Percentiles rank a stretch among this genome's conserved stretches.
Conservation (phyloP, 2,329 filamentous ascomycete species). For the Pseudogymnoascus sp. region DNA sequence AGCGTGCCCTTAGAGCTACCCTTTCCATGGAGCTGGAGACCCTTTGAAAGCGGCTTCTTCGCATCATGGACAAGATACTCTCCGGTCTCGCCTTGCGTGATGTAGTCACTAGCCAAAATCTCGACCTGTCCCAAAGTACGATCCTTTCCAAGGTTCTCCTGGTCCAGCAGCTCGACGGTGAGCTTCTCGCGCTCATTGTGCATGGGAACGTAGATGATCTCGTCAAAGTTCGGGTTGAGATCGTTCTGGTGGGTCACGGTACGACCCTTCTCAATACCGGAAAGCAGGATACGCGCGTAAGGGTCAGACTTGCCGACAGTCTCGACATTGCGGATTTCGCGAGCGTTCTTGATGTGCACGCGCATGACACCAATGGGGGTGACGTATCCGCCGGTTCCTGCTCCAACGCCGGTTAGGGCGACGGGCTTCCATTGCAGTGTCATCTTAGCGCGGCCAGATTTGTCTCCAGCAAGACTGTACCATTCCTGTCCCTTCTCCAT, state of each 20-base stretch:
- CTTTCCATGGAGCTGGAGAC: conserved; percentile 67
- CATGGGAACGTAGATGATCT: conserved; percentile 88
- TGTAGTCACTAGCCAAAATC: conserved; percentile 68
- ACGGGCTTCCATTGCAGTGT: conserved; percentile 94
- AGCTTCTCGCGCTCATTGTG: conserved; percentile 79
- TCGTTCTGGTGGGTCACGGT: conserved; percentile 97
- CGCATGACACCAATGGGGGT: conserved; percentile 93
- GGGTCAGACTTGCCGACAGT: conserved; percentile 95
- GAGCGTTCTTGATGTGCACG: conserved; percentile 79
- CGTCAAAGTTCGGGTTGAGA: conserved; percentile 90
- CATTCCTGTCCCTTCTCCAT: conserved; percentile 92
- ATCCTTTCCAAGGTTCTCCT: conserved; percentile 87
- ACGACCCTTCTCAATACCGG: conserved; percentile 80
- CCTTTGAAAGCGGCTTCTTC: conserved; percentile 60
- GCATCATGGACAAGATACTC: conserved; percentile 73
- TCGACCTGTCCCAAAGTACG: conserved; percentile 79
- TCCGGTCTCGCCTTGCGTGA: conserved; percentile 68
- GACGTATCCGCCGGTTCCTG: conserved; percentile 79
- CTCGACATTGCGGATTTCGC: conserved; percentile 82
- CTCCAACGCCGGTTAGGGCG: conserved; percentile 67
- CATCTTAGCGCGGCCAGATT: conserved; percentile 82
- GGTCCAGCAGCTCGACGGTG: conserved; percentile 90
- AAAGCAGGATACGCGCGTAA: conserved; percentile 81
- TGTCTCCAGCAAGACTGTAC: conserved; percentile 79
- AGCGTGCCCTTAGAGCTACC: conserved; percentile 71